A percentile compares a stretch with the other conserved stretches of the same genome.
Conservation (phyloP, 345 rosid species). For the Lepidium africanum region DNA sequence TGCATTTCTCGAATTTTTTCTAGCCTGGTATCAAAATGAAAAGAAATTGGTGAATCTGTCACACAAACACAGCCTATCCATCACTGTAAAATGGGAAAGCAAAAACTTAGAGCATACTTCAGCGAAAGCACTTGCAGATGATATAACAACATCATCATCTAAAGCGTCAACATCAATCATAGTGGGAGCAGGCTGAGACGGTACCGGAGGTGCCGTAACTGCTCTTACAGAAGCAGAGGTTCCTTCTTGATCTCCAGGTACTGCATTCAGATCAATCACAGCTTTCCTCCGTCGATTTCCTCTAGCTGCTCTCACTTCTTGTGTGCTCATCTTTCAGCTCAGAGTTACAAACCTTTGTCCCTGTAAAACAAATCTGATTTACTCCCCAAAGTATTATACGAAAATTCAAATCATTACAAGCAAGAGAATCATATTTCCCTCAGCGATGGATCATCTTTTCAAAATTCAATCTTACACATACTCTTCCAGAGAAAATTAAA, state of each 20-base stretch:
- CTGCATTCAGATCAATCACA: slow-evolving; percentile 23
- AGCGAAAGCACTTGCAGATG: slow-evolving; percentile 79
- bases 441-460: not conserved
- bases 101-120: slow-evolving; percentile 37
- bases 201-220: slow-evolving; percentile 5
- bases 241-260: slow-evolving; percentile 28
- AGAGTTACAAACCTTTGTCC: not conserved
- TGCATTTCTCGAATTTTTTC: slow-evolving; percentile 51
- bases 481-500: not conserved
- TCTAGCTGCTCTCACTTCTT: slow-evolving; percentile 1
- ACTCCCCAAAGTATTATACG: not conserved
- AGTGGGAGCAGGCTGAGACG: slow-evolving; percentile 25
- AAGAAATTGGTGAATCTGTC: not conserved
- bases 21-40: slow-evolving; percentile 51
- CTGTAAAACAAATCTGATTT: not conserved
- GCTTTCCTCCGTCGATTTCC: slow-evolving; percentile 23
- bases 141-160: slow-evolving; percentile 78
- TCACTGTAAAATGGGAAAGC: not conserved
- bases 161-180: slow-evolving; percentile 63
- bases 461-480: not conserved
- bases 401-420: not conserved
- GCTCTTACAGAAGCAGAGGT: slow-evolving; percentile 9
- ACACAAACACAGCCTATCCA: not conserved
- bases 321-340: slow-evolving; percentile 19
- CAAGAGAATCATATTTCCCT: not conserved